Base-by-base conservation (phyloP, 352 stramenopile genomes). In the Phytophthora litchii region DNA sequence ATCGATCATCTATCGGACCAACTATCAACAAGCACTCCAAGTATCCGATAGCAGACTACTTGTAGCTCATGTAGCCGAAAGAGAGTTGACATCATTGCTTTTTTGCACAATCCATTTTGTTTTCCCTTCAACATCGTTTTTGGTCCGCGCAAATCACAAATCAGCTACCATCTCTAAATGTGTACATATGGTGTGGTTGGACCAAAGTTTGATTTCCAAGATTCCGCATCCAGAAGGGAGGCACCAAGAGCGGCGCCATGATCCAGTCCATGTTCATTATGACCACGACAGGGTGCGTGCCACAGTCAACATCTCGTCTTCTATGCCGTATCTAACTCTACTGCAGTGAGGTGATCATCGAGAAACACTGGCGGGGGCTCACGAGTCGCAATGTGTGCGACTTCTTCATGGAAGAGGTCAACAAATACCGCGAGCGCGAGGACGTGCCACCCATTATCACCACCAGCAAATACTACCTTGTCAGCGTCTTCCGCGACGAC, bases 221-320 rank as follows among this genome's bases (percentile, higher is more conserved):
- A 69, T 73, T 44, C 46, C 29, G 10, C 4, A 11, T 12, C n/a
- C 11, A 12, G 21, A 23, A n/a, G 41, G 38, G 32, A 46, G 46
- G n/a, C n/a, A n/a, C 17, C 12, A 9, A 53, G 14, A 42, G 31
- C 60, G 29, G n/a, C 54, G 41, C 34, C 20, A 98, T 98, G 94
- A 98, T 98, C 67, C 93, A 98, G 79, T 98, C 92, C 48, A 81
- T 99, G 61, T 99, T 98, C 73, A 97, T 99, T 64, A 88, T 98
- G 55, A 98, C 92, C 57, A 94, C 92, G 46, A 96, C 86, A 5
- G 96, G 96, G 70, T 89, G 68, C 56, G 72, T 70, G 9, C 17
- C 21, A 27, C 23, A 27, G 10, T 20, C 21, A 5, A 9, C 12
- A 4, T 56, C 14, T 19, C 12, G 14, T 45, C 12, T 34, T 19